phyloP scores from a whole-genome alignment of 495 filamentous ascomycete species.

The Pseudoneurospora amorphoporcata region DNA sequence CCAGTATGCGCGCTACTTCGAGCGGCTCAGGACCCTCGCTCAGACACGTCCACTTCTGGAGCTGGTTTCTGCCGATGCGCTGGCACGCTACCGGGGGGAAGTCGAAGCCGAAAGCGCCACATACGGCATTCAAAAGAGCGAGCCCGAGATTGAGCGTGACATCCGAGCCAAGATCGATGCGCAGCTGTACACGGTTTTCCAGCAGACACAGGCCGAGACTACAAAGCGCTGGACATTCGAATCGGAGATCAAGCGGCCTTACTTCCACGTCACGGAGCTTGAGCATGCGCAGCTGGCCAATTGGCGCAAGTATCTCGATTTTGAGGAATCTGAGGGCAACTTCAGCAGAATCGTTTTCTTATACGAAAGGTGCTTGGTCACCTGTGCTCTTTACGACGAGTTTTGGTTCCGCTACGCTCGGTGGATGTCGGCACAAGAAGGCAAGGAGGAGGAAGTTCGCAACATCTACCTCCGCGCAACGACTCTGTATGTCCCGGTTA shows the following conservation, averaged over 20 bases:
- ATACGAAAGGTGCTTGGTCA: constrained; percentile 89
- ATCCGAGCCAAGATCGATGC: constrained; percentile 69
- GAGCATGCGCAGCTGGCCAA: constrained; percentile 80
- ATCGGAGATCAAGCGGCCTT: constrained; percentile 88
- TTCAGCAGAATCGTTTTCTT: constrained; percentile 68
- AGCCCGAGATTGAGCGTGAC: constrained; percentile 77
- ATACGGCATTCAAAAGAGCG: constrained; percentile 38
- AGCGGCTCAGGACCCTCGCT: constrained; percentile 74
- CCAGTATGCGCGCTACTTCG: constrained; percentile 91
- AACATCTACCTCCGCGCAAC: constrained; percentile 87
- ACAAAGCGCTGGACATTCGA: constrained; percentile 94
- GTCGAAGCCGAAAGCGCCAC: constrained; percentile 47
- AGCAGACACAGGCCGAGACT: constrained; percentile 75
- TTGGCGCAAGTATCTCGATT: constrained; percentile 95
- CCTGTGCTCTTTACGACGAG: constrained; percentile 89
- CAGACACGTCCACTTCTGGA: constrained; percentile 62
- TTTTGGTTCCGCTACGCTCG: constrained; percentile 97
- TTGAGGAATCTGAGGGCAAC: constrained; percentile 80
- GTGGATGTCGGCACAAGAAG: constrained; percentile 80
- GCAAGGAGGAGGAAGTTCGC: constrained; percentile 83
- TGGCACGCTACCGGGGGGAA: constrained; percentile 60
- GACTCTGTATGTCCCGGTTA: constrained; percentile 77
- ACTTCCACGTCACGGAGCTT: constrained; percentile 92
- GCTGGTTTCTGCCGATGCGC: constrained; percentile 55
- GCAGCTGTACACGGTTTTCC: constrained; percentile 72